These are phyloP conservation scores for Pseudopithomyces maydicus DNA, from an alignment of 2,329 filamentous ascomycete species.

Conservation along the genomic window DNA sequence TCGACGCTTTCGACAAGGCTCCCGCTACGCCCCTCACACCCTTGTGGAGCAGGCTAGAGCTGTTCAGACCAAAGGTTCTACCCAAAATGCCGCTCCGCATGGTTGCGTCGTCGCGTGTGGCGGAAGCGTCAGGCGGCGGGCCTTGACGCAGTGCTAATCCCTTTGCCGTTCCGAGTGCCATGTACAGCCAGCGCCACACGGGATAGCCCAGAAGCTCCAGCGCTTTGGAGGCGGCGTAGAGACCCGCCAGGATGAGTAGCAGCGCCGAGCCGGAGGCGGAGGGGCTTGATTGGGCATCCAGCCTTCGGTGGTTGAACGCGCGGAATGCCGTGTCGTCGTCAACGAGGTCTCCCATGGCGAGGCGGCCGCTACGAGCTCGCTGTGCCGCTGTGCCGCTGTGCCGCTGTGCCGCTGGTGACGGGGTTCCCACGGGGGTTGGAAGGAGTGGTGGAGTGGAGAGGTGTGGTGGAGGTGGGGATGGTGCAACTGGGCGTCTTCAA, in stretches of 20 bases:
- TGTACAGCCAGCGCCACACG: conserved; percentile 56
- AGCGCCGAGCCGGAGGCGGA: conserved; percentile 21
- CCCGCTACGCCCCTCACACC: conserved; percentile 41
- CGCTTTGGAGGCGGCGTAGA: conserved; percentile 35
- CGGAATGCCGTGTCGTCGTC: conserved; percentile 8
- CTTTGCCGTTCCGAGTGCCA: conserved; percentile 24
- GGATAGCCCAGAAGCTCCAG: conserved; percentile 38
- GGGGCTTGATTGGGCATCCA: conserved; percentile 11
- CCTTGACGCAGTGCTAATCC: conserved; percentile 11
- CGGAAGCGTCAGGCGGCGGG: conserved; percentile 8
- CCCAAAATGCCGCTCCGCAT: conserved; percentile 31
- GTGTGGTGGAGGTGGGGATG: background rate
- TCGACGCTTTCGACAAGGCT: conserved; percentile 38
- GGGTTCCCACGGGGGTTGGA: background rate
- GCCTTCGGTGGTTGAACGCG: conserved; percentile 13
- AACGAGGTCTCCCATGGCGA: conserved; percentile 7
- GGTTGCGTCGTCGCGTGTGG: conserved; percentile 18
- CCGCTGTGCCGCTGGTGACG: background rate
- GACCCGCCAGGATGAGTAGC: conserved; percentile 24
- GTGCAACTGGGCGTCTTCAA: conserved; percentile 21
- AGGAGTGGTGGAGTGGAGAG: background rate
- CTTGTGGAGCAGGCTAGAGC: conserved; percentile 43
- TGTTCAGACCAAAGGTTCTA: conserved; percentile 45
- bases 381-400: background rate
- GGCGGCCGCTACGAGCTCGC: background rate